Conservation (phyloP, 257 asterid genomes). For the Rubia yunnanensis region DNA sequence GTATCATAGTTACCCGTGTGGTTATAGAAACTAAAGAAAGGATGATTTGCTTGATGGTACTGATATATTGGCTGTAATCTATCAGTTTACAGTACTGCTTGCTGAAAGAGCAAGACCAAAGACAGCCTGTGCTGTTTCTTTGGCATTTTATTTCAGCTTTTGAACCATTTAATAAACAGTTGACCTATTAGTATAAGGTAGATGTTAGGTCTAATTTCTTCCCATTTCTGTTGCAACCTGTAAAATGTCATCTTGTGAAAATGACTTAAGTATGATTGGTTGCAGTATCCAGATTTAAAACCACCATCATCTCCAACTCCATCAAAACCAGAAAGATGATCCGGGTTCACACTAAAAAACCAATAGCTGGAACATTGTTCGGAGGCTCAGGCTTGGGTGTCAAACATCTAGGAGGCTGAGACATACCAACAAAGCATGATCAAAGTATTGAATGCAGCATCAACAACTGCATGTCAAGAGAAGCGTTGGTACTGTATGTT, state of each 20-base stretch:
- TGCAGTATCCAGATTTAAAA: constrained; percentile 83
- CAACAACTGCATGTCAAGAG: neutral
- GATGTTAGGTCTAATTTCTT: no score
- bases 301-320: constrained; percentile 93
- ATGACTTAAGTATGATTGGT: constrained; percentile 12
- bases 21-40: no score
- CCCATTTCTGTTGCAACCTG: neutral
- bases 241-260: neutral
- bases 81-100: neutral
- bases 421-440: neutral
- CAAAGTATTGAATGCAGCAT: neutral
- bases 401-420: neutral
- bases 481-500: neutral
- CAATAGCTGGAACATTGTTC: constrained; percentile 7
- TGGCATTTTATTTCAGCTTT: neutral
- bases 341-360: neutral
- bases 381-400: neutral
- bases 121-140: no score
- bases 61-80: neutral
- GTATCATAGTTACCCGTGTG: neutral
- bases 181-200: no score
- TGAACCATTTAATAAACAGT: neutral
- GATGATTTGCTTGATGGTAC: no score
- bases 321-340: constrained; percentile 52
- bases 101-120: neutral